phyloP scores from a whole-genome alignment of 495 filamentous ascomycete species.

The Trichoderma gamsii region DNA sequence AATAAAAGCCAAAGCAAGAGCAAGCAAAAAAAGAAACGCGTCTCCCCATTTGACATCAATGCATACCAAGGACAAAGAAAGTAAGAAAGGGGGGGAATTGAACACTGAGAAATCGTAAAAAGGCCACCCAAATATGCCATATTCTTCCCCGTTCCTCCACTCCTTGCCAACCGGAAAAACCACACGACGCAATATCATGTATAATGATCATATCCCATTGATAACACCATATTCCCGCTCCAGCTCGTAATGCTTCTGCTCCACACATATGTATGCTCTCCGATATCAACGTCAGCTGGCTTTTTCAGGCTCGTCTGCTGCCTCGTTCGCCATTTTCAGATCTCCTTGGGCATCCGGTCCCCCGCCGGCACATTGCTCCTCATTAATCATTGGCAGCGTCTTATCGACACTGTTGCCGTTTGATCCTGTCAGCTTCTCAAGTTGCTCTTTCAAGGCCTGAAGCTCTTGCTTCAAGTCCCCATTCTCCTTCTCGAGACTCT shows the following conservation, averaged over 20 bases:
- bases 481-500: slow-evolving; percentile 68
- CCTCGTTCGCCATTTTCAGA: not conserved
- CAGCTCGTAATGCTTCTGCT: not conserved
- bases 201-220: not conserved
- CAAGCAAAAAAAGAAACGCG: not conserved
- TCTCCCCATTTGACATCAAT: not conserved
- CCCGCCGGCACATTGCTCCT: not conserved
- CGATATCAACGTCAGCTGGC: not conserved
- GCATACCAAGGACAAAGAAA: not conserved
- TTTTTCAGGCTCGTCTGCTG: not conserved
- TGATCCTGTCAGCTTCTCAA: slow-evolving; percentile 28
- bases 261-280: not conserved
- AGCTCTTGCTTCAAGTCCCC: slow-evolving; percentile 59
- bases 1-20: not conserved
- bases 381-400: not conserved
- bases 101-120: not conserved
- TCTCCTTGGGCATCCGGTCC: not conserved
- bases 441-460: slow-evolving; percentile 55
- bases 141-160: not conserved
- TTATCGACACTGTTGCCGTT: not conserved
- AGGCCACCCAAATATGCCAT: not conserved
- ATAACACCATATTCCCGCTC: not conserved
- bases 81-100: not conserved
- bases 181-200: not conserved
- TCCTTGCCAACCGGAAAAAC: not conserved